Base-by-base conservation (phyloP, 306 rosid species). In the Dalbergia oliveri region DNA sequence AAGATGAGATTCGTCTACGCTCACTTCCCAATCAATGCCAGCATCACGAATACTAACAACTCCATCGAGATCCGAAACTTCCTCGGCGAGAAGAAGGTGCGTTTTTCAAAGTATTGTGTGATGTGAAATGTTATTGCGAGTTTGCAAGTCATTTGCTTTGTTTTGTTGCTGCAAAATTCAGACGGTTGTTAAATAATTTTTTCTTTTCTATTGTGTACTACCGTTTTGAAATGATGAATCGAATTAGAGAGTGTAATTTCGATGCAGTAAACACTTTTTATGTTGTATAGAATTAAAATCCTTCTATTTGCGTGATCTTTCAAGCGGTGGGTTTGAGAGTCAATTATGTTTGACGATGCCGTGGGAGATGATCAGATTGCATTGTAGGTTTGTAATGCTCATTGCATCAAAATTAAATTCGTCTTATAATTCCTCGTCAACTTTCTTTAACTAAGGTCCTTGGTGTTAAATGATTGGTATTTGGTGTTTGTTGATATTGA, bases 1-100 rank as follows among this genome's bases (percentile, higher is more conserved):
- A 94, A 92, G 88, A 94, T 93, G 98, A 62, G 93, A 1, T 93
- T 93, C 11, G 98, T 93, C 9, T 93, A 91, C 9, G 98, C 94
- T 9, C 98, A 88, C 15, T 90, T 93, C 23, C 98, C 97, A 3
- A 93, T 93, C 66, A 93, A 91, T n/a, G 98, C 98, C 1, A 88
- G 93, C 16, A 91, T 93, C 31, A 35, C 89, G 8, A 86, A 56
- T 3, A n/a, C 0, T 35, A 88, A 5, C 83, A 76, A 16, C 16
- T 43, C 93, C 26, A 92, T 94, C 41, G 97, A 94, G 87, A 91
- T 91, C 80, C 81, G 97, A 0, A 91, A 91, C 75, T 90, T 91
- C 61, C 82, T 91, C 1, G 98, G 97, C 0, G 97, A 92, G 57
- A 92, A 92, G 71, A 90, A 82, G 92, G 94, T 91, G 0, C 31